Percentiles rank a stretch among this genome's conserved stretches.
Conservation (phyloP, 495 filamentous ascomycete species). For the Penicillium manginii region DNA sequence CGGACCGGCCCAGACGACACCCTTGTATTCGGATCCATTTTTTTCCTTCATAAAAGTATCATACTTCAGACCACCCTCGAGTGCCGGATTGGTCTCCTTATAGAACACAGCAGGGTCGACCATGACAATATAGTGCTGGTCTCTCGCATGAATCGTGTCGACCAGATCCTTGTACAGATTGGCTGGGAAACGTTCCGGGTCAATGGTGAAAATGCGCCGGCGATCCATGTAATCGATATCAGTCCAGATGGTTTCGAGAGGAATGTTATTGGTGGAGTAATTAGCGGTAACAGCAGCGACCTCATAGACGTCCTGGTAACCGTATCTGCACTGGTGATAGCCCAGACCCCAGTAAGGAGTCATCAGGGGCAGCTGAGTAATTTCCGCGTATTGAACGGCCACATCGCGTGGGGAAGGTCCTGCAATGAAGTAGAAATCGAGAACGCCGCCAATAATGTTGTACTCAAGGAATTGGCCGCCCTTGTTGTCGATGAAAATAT, state of each 20-base stretch:
- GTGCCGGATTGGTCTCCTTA: constrained; percentile 11
- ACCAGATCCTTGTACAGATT: constrained; percentile 20
- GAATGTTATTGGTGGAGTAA: constrained; percentile 51
- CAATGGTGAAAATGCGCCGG: constrained; percentile 26
- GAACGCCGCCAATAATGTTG: constrained; percentile 60
- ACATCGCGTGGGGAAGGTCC: constrained; percentile 54
- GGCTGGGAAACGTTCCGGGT: constrained; percentile 26
- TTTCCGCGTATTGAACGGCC: constrained; percentile 48
- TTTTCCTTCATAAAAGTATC: constrained; percentile 23
- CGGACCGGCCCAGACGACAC: constrained; percentile 30
- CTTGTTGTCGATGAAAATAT: constrained; percentile 56
- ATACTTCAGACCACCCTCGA: constrained; percentile 17
- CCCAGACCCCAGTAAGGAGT: neutral
- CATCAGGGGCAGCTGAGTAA: constrained; percentile 12
- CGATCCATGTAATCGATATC: constrained; percentile 34
- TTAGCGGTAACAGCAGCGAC: constrained; percentile 54
- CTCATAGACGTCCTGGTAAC: constrained; percentile 54
- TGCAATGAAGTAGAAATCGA: constrained; percentile 59
- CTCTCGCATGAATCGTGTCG: constrained; percentile 20
- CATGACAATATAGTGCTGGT: constrained; percentile 30
- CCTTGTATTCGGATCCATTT: constrained; percentile 22
- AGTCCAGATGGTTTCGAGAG: constrained; percentile 65
- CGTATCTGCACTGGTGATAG: constrained; percentile 61
- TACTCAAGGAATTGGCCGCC: constrained; percentile 68
- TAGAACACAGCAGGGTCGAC: constrained; percentile 27